Base-by-base conservation (phyloP, 179 eudicot genomes). In the Carnegiea gigantea region DNA sequence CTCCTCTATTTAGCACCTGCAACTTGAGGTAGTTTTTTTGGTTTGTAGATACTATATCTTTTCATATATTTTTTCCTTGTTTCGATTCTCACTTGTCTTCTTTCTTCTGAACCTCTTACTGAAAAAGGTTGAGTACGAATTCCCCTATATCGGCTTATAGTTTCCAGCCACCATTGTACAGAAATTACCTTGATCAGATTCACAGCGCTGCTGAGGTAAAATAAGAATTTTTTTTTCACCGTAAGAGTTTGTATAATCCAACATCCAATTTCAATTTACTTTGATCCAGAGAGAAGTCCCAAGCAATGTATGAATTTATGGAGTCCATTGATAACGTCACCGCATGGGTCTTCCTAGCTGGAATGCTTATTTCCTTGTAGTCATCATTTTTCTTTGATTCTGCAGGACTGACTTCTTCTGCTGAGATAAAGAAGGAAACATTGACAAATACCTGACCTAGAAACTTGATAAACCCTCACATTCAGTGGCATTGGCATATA, bases 121-220 rank as follows among this genome's bases (percentile, higher is more conserved):
- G 82, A 93, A 94, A 94, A 96, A 96, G 30, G 91, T 82, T 81
- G 99, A 94, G 87, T 91, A 94, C n/a, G 99, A 86, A 82, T 94
- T 96, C 82, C 94, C 99, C 99, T 98, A 96, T 28, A 94, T 84
- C 83, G 94, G 90, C 86, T 88, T 96, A 89, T 96, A 96, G 78
- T 88, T 88, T 82, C 98, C 99, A 75, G 96, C 91, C 91, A 90
- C 75, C 76, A 84, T 70, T 15, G 99, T 93, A 83, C 92, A 92
- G 89, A 96, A 96, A 84, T 94, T 96, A 33, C 99, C 98, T 85
- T 96, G 97, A 85, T 96, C 98, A 85, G 97, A 86, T 53, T 89
- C 97, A 80, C 90, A 94, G 54, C 99, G 98, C 23, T 92, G 87
- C 67, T 94, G 93, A 75, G 99, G 99, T 87, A 94, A 85, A 82